Evolutionary conservation across 805 yeast species (phyloP).

Genomic region (Wickerhamomyces pijperi): DNA sequence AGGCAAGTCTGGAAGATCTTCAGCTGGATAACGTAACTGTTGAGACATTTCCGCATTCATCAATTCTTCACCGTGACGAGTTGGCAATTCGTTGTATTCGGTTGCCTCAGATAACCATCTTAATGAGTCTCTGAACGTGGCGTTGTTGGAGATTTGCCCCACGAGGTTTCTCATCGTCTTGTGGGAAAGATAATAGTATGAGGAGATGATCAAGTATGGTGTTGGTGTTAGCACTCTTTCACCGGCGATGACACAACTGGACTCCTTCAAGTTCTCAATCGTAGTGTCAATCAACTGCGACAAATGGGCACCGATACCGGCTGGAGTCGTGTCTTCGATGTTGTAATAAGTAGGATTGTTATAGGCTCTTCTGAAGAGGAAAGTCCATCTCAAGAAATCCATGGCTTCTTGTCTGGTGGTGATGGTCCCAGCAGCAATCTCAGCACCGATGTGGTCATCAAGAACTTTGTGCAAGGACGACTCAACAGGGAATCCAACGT

Average conservation of each 20-base stretch:
- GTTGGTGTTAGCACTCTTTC: conserved; percentile 47
- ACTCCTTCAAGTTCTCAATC: conserved; percentile 53
- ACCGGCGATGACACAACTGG: conserved; percentile 55
- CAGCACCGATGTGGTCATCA: conserved; percentile 92
- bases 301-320: conserved; percentile 73
- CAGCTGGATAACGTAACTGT: conserved; percentile 47
- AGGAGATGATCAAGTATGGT: conserved; percentile 72
- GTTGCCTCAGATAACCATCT: conserved; percentile 86
- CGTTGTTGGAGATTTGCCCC: conserved; percentile 32
- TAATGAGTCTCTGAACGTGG: conserved; percentile 57
- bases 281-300: conserved; percentile 58
- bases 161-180: conserved; percentile 69
- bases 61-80: conserved; percentile 47
- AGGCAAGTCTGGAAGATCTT: conserved; percentile 66
- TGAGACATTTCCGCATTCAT: conserved; percentile 76
- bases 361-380: conserved; percentile 83
- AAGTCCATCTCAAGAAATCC: conserved; percentile 93
- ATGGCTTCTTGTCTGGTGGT: conserved; percentile 90
- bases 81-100: conserved; percentile 82
- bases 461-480: conserved; percentile 67
- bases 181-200: conserved; percentile 90
- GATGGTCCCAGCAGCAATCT: conserved; percentile 89
- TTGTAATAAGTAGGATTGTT: conserved; percentile 90
- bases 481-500: conserved; percentile 96
- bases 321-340: conserved; percentile 61